Base-by-base conservation (phyloP, 169 alveolate genomes). In the Plasmodium coatneyi region DNA sequence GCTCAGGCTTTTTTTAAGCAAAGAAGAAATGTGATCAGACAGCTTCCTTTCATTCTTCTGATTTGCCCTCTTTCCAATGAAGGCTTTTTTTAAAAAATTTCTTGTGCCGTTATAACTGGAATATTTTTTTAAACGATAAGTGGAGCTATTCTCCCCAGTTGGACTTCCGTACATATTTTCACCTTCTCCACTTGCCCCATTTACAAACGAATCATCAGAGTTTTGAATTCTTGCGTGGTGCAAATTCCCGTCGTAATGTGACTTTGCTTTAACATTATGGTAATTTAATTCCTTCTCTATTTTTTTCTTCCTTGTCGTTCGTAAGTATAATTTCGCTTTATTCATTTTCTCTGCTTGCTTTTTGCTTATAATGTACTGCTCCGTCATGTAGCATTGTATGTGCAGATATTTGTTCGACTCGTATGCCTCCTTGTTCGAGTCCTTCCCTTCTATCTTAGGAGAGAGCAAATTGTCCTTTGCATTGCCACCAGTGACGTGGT, bases 261-360 rank as follows among this genome's bases (percentile, higher is more conserved):
- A 19, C 76, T 66, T 66, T 4, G 36, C 39, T 25, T 66, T 66
- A 0, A 5, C 36, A 25, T 25, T 71, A 16, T 19, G 76, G 36
- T 66, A 16, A 52, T 54, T 72, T 54, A 30, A 41, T 32, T 49
- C 83, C 28, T 52, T 84, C 5, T 72, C 80, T 52, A 16, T n/a
- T 74, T 84, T 72, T 76, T 84, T 84, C 43, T 84, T 84, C 16
- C 83, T 84, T 6, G 4, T 74, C 0, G 93, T 74, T 52, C 93
- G 76, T 52, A 84, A 49, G 28, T 84, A 84, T 72, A 84, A 30
- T 19, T 84, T 84, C 16, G 93, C 93, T 49, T 74, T 84, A 32
- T 74, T 84, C 93, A 84, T 84, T 74, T 84, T 84, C 19, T 84
- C 93, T 5, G 93, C 93, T 28, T 84, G 93, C 34, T 84, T 84